phyloP scores from a whole-genome alignment of 2,329 filamentous ascomycete species.

The Colletotrichum orchidophilum region DNA sequence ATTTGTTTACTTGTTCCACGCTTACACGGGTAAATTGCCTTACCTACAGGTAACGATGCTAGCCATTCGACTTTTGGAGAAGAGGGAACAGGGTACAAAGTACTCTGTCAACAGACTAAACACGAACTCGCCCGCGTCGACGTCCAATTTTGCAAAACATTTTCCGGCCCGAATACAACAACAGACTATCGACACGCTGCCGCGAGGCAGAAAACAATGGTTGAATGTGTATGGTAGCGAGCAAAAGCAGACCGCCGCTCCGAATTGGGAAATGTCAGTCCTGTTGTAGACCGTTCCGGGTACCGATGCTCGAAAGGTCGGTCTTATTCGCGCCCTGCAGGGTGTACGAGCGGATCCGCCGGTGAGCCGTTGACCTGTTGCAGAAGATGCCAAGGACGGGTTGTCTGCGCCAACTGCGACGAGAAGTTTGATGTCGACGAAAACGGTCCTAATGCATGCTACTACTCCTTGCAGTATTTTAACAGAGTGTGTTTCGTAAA shows the following conservation, averaged over 20 bases:
- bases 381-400: background rate
- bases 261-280: background rate
- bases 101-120: background rate
- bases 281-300: constrained; percentile 1
- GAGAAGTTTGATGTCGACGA: background rate
- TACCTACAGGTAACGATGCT: too few species aligned
- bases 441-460: background rate
- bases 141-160: background rate
- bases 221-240: background rate
- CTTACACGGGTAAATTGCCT: background rate
- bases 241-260: background rate
- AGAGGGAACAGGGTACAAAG: background rate
- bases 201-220: background rate
- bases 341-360: background rate
- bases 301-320: background rate
- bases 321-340: background rate
- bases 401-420: background rate
- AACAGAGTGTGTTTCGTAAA: background rate
- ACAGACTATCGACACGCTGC: background rate
- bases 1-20: background rate
- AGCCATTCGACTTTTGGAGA: background rate
- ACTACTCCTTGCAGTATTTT: background rate
- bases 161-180: background rate
- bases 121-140: background rate
- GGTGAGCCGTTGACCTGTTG: background rate